These are phyloP conservation scores for Oropetium thomaeum DNA, from an alignment of 176 grass and related monocot species.

Conservation along the genomic window DNA sequence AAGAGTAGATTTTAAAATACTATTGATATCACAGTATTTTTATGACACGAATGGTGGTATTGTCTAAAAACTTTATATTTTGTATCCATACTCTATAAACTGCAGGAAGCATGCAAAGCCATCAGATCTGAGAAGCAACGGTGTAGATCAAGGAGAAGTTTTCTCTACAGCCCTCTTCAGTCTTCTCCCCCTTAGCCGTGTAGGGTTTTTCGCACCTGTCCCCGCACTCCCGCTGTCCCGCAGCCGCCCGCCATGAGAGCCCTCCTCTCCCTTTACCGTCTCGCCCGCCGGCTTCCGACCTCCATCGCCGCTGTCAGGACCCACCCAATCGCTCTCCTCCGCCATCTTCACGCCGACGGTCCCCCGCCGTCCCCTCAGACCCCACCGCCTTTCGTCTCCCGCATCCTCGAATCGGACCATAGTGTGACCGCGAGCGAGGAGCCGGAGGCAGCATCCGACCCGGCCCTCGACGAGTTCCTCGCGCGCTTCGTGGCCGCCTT, in stretches of 20 bases:
- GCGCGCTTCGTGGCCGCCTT: conserved; percentile 49
- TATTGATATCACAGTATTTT: too few relatives aligned
- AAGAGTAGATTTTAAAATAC: too few relatives aligned
- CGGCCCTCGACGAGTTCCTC: conserved; percentile 55
- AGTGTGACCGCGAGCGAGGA: conserved; percentile 9
- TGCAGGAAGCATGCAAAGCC: background rate
- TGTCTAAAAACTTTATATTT: too few relatives aligned
- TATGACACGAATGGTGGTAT: too few relatives aligned
- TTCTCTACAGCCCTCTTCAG: conserved; percentile 10
- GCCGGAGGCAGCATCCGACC: conserved; percentile 14
- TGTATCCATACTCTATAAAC: too few relatives aligned
- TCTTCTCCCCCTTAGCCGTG: conserved; percentile 11
- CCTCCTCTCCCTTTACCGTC: conserved; percentile 50
- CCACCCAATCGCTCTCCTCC: conserved; percentile 9
- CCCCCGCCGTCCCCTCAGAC: conserved; percentile 23
- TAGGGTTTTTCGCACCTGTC: conserved; percentile 37
- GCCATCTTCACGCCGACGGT: conserved; percentile 27
- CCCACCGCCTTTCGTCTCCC: conserved; percentile 40
- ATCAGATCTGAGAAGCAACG: conserved; percentile 17
- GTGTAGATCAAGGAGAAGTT: background rate
- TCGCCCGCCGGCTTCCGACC: conserved; percentile 40
- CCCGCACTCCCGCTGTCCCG: background rate
- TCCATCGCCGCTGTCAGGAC: conserved; percentile 25
- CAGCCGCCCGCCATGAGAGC: conserved; percentile 60
- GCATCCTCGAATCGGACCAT: conserved; percentile 55